Evolutionary conservation across 177 flowering plant species (phyloP), one percentile per base, ranked within the genome.

Genomic region (Vitis hybrid): DNA sequence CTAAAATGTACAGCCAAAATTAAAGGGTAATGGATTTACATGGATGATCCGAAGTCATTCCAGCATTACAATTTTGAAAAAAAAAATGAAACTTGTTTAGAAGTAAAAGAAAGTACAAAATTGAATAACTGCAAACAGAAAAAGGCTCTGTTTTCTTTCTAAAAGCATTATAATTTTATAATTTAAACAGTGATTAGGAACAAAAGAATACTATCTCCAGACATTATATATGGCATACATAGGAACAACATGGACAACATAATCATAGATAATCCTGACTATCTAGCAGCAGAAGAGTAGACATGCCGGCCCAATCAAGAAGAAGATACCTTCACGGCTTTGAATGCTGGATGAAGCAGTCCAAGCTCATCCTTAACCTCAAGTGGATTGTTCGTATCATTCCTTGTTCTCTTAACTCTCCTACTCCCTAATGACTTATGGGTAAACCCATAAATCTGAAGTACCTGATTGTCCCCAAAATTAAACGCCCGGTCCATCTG

Each of bases 401-500:
- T 77, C 14, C 79, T 48, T 7, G 72, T 74, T 67, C 78, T 80
- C 72, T 74, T 82, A 10, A 82, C 79, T 32, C 74, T 50, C 14
- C 72, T 64, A 46, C 80, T 81, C 32, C 51, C 67, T 19, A 82
- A 65, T 12, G 82, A 72, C 21, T 70, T 73, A 51, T 82, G 84
- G 1, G 76, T 71, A 40, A 79, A 80, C 0, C 86, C 86, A 73
- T 82, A 84, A 46, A 69, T 68, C 72, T 79, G 68, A 62, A 82
- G 72, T 9, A 85, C 59, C 79, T 83, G 85, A 74, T 81, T 78
- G 32, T 85, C 86, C 1, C 79, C 86, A 60, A 85, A 81, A 60
- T 81, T 78, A 32, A 79, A 84, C 2, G 86, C 88, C 21, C 88
- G 64, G 27, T 84, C 88, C 86, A 84, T 83, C 52, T 74, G 78